phyloP scores from a whole-genome alignment of 1,284 basidiomycete genomes.

The Pyrrhoderma lamaoense region DNA sequence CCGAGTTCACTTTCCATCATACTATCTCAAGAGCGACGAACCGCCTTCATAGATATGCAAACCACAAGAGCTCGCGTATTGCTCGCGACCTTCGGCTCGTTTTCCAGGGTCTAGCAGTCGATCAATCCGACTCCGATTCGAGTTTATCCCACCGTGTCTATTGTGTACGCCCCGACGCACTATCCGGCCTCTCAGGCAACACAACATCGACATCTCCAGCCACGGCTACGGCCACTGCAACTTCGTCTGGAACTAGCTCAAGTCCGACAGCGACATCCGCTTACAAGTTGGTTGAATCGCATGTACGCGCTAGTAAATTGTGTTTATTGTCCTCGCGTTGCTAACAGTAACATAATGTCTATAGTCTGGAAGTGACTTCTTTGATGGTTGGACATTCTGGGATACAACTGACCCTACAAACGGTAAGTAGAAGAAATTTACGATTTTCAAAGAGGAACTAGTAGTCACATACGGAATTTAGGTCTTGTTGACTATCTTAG shows the following conservation, averaged over 20 bases:
- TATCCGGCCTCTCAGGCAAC: constrained; percentile 4
- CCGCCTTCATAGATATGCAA: constrained; percentile 36
- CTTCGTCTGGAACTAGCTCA: constrained; percentile 4
- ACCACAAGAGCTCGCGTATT: constrained; percentile 46
- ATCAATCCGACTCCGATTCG: constrained; percentile 20
- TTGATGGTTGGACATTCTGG: constrained; percentile 77
- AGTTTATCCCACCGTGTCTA: constrained; percentile 10
- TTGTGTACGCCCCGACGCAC: constrained; percentile 14
- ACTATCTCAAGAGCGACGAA: constrained; percentile 12
- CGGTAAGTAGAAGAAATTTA: constrained; percentile 50
- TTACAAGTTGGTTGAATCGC: constrained; percentile 14
- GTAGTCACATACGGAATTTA: not conserved
- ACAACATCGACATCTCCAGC: constrained; percentile 15
- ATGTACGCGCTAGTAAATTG: constrained; percentile 6
- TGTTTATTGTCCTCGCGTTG: not conserved
- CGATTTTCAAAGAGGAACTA: too few relatives aligned
- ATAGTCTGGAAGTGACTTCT: constrained; percentile 64
- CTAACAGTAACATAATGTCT: not conserved
- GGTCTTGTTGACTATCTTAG: constrained; percentile 41
- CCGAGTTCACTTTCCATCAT: constrained; percentile 11
- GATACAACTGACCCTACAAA: constrained; percentile 69
- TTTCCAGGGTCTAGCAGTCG: constrained; percentile 41
- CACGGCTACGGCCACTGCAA: constrained; percentile 3
- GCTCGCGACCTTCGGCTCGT: constrained; percentile 62
- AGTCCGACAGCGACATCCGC: constrained; percentile 15